Base-by-base conservation (phyloP, 2,329 filamentous ascomycete genomes). In the Exophiala lecanii-corni region DNA sequence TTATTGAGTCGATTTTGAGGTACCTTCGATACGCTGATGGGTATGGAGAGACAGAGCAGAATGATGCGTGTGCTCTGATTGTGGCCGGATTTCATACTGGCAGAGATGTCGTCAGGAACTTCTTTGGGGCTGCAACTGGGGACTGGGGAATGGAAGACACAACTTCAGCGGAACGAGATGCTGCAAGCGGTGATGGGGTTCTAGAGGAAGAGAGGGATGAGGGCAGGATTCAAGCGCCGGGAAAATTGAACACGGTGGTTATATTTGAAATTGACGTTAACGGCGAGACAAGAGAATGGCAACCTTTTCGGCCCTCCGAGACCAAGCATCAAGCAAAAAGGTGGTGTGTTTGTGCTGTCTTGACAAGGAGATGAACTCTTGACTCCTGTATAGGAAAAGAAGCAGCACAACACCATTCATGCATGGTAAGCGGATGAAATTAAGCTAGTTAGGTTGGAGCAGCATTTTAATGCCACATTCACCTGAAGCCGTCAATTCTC, bases 41-140 rank as follows among this genome's bases (percentile, higher is more conserved):
- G 16, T n/a, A 39, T 16, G 7, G 25, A 12, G 12, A 20, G 4
- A n/a, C 37, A 7, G 12, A 42, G 10, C 16, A 12, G 10, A 4
- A 16, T 15, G 7, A 12, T 12, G 15, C 48, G 7, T 57, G 51
- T 23, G 62, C 77, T n/a, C 70, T 74, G 53, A 69, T 76, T 2
- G 70, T 78, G 30, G 73, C 74, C 2, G 75, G 75, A 0, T 80
- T 81, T 49, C 78, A 81, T 49, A 81, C 77, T 0, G 78, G 77
- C 0, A 65, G 77, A 9, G 65, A 67, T 9, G 75, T 74, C 51
- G 61, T 81, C 18, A 73, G 71, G 4, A 59, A 62, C 2, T 81
- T 81, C 60, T 80, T 81, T 51, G 69, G 76, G 37, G 62, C 59
- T 13, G 67, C 59, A 2, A 55, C 47, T 1, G 43, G 47, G 9